phyloP scores from a whole-genome alignment of 257 asterid species.

The Knoxia roxburghii region DNA sequence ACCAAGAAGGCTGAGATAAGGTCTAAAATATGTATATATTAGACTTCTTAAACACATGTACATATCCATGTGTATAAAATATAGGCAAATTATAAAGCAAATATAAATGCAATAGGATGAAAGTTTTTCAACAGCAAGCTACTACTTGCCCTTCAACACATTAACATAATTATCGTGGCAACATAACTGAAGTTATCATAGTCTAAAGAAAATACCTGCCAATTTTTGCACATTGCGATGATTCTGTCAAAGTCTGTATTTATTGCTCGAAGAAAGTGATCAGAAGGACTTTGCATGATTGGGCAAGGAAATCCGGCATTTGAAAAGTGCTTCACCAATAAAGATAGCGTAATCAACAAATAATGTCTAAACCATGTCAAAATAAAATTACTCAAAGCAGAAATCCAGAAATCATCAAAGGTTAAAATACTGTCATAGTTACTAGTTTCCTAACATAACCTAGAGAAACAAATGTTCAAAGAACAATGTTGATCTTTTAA shows the following conservation, averaged over 20 bases:
- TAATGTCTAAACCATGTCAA: background rate
- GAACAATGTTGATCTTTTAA: background rate
- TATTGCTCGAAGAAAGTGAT: constrained; percentile 97
- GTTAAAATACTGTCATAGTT: background rate
- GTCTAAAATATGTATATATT: background rate
- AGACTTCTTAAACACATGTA: background rate
- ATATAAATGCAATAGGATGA: background rate
- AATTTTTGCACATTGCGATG: constrained; percentile 97
- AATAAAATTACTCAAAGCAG: constrained; percentile 3
- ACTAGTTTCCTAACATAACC: background rate
- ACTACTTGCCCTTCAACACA: too few species aligned
- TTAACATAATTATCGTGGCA: background rate
- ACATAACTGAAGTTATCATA: too few species aligned
- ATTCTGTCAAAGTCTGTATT: constrained; percentile 95
- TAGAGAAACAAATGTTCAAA: background rate
- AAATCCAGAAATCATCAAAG: background rate
- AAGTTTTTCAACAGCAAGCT: too few species aligned
- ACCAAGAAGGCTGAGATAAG: background rate
- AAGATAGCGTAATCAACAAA: constrained; percentile 16
- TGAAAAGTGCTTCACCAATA: constrained; percentile 77
- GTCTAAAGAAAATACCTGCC: constrained; percentile 69
- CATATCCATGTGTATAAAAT: background rate
- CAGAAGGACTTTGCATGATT: constrained; percentile 99
- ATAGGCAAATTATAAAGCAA: background rate
- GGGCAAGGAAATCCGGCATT: constrained; percentile 99